A percentile compares a stretch with the other conserved stretches of the same genome.
Evolutionary conservation across 2,329 filamentous ascomycete genomes (phyloP).

Genomic region (Capronia epimyces): DNA sequence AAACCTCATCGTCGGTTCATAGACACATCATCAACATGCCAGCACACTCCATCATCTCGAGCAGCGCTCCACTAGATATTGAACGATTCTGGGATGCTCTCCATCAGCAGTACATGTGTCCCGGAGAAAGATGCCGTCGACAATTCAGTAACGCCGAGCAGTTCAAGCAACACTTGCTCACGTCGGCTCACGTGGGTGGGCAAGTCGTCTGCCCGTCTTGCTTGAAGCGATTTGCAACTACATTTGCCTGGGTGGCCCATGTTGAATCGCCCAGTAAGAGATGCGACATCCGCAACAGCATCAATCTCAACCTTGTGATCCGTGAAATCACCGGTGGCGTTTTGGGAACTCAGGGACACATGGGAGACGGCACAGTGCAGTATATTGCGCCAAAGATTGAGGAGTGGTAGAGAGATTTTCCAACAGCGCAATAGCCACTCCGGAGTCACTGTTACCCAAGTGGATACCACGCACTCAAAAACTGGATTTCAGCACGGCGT

Average conservation of each 20-base stretch:
- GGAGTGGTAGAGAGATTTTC: slow-evolving; percentile 16
- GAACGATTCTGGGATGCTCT: slow-evolving; percentile 33
- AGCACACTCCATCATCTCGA: slow-evolving; percentile 15
- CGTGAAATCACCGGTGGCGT: slow-evolving; percentile 38
- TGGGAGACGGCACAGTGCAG: slow-evolving; percentile 34
- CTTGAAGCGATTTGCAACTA: slow-evolving; percentile 36
- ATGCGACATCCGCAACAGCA: slow-evolving; percentile 34
- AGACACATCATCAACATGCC: slow-evolving; percentile 14
- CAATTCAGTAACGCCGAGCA: slow-evolving; percentile 27
- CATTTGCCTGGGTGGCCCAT: slow-evolving; percentile 38
- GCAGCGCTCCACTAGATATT: slow-evolving; percentile 25
- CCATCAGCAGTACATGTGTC: slow-evolving; percentile 34
- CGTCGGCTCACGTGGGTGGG: slow-evolving; percentile 27
- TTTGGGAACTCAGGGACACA: slow-evolving; percentile 33
- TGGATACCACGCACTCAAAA: background rate
- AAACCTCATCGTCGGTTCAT: background rate
- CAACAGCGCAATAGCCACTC: background rate
- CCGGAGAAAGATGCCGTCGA: slow-evolving; percentile 30
- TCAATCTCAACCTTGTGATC: slow-evolving; percentile 34
- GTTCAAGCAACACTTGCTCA: slow-evolving; percentile 35
- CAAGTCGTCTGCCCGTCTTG: slow-evolving; percentile 39
- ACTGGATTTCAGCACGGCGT: background rate
- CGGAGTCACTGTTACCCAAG: background rate
- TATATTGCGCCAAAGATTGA: slow-evolving; percentile 29
- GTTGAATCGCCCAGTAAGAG: slow-evolving; percentile 36